These are phyloP conservation scores for Umbelopsis sp. DNA, from an alignment of 371 early-diverging fungal genomes.

Conservation along the genomic window DNA sequence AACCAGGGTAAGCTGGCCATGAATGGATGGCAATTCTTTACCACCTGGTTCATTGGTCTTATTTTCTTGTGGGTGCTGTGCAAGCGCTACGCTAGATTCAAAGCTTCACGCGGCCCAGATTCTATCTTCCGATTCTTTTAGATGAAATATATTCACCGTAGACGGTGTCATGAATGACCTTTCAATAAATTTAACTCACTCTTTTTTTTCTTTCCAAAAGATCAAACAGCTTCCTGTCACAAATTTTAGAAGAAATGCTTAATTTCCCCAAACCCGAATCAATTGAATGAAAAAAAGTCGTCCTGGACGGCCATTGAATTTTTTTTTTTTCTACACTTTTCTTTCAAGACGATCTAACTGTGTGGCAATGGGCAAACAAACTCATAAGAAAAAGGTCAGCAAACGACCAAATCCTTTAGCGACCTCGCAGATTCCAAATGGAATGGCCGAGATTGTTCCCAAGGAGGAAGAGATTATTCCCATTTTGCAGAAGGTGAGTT, in stretches of 20 bases:
- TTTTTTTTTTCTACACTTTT: conserved; percentile 1
- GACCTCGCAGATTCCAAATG: conserved; percentile 30
- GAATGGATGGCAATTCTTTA: conserved; percentile 23
- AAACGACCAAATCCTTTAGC: conserved; percentile 37
- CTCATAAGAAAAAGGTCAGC: conserved; percentile 23
- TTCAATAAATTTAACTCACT: too few relatives aligned
- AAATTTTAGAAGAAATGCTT: too few relatives aligned
- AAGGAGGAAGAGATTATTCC: conserved; percentile 55
- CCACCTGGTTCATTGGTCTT: conserved; percentile 28
- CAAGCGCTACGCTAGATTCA: conserved; percentile 32
- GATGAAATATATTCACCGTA: not conserved
- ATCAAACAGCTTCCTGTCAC: too few relatives aligned
- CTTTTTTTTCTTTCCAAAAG: too few relatives aligned
- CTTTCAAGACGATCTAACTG: too few relatives aligned
- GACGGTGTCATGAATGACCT: too few relatives aligned
- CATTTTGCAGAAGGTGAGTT: conserved; percentile 59
- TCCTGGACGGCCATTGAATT: conserved; percentile 15
- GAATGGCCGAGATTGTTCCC: conserved; percentile 30
- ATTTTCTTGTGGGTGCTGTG: conserved; percentile 31
- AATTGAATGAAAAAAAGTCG: not conserved
- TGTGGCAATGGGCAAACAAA: conserved; percentile 45
- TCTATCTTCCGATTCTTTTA: conserved; percentile 43
- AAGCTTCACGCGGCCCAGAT: conserved; percentile 28
- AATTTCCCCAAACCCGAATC: not conserved
- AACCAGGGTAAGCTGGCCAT: conserved; percentile 15